These are phyloP conservation scores for Crotalaria pallida DNA, from an alignment of 306 rosid genomes.

Conservation along the genomic window DNA sequence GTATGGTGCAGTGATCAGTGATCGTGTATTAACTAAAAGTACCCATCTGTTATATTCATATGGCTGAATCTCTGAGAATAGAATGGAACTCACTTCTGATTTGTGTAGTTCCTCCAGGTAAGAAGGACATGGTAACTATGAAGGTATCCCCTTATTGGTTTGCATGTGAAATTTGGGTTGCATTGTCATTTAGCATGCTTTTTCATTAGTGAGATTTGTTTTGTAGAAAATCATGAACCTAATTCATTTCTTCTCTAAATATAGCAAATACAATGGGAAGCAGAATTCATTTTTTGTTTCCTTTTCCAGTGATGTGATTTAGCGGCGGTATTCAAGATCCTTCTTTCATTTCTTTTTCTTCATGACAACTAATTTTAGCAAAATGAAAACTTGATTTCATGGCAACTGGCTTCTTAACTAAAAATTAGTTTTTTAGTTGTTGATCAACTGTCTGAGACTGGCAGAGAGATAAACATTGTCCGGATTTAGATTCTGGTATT, in stretches of 20 bases:
- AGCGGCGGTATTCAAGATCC: background rate
- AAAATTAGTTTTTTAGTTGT: background rate
- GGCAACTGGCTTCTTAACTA: background rate
- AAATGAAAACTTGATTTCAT: background rate
- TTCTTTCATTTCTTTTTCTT: background rate
- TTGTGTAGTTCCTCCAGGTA: background rate
- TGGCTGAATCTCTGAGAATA: conserved; percentile 24
- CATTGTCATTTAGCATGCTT: background rate
- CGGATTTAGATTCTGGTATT: background rate
- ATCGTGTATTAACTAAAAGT: background rate
- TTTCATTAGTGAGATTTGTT: background rate
- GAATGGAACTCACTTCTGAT: background rate
- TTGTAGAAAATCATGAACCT: background rate
- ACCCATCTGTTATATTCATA: conserved; percentile 14
- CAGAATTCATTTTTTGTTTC: conserved; percentile 5
- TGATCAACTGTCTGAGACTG: background rate
- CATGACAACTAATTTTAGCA: background rate
- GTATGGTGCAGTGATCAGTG: background rate
- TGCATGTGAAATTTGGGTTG: background rate
- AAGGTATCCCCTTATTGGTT: background rate
- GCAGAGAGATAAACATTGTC: background rate
- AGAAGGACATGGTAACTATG: background rate
- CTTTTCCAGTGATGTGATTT: background rate
- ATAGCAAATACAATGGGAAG: background rate
- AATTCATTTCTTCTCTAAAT: background rate